Percentiles rank a stretch among this genome's conserved stretches.
These are phyloP conservation scores for Arachis hypogaea DNA, from an alignment of 306 rosid genomes.

Conservation along the genomic window DNA sequence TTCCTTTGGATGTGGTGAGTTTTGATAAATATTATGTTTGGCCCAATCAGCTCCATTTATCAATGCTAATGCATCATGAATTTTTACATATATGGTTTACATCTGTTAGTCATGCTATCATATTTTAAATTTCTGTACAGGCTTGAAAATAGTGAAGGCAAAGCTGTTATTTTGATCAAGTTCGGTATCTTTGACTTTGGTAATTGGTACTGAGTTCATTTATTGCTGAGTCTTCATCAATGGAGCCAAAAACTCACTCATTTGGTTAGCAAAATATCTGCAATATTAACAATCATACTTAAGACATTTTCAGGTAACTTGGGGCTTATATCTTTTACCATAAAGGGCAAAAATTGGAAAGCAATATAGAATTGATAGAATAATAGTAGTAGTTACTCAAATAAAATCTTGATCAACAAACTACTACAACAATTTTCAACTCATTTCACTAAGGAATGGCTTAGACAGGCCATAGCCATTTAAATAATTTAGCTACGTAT, in stretches of 20 bases:
- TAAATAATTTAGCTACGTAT: background rate
- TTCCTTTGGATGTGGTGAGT: slow-evolving; percentile 18
- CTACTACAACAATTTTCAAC: background rate
- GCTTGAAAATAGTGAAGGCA: background rate
- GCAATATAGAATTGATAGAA: background rate
- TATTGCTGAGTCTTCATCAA: background rate
- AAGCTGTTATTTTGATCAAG: background rate
- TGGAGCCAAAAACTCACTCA: background rate
- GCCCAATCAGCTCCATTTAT: background rate
- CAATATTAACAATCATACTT: too few species aligned
- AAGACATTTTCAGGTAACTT: too few species aligned
- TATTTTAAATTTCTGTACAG: background rate
- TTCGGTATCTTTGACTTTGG: background rate
- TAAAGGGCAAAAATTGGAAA: background rate
- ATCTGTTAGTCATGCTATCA: background rate
- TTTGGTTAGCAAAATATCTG: too few species aligned
- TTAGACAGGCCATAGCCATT: background rate
- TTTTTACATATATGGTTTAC: background rate
- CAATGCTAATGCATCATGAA: slow-evolving; percentile 13
- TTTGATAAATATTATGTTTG: slow-evolving; percentile 15
- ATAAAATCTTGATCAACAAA: background rate
- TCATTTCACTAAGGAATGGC: background rate
- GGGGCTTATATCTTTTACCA: too few species aligned
- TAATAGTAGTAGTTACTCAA: background rate
- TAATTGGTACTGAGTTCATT: background rate